A percentile compares a stretch with the other conserved stretches of the same genome.
These are phyloP conservation scores for Aureobasidium melanogenum DNA, from an alignment of 2,329 filamentous ascomycete genomes.

Conservation along the genomic window DNA sequence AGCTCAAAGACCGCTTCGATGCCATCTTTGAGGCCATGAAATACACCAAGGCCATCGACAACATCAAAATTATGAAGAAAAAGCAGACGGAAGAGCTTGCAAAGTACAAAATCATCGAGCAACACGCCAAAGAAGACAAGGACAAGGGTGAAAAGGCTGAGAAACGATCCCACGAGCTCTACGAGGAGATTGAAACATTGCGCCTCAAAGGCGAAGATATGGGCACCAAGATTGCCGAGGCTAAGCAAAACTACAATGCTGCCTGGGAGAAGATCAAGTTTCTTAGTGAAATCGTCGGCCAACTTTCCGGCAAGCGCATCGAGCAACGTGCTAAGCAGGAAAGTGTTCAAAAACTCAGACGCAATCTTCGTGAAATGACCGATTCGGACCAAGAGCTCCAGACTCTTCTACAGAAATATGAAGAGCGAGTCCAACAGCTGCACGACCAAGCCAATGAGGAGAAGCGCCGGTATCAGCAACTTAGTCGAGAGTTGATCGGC, in stretches of 20 bases:
- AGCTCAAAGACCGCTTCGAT: conserved; percentile 88
- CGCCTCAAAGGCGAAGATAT: conserved; percentile 19
- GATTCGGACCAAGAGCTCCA: conserved; percentile 72
- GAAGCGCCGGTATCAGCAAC: conserved; percentile 54
- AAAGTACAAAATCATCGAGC: conserved; percentile 64
- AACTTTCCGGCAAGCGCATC: conserved; percentile 67
- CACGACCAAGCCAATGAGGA: conserved; percentile 55
- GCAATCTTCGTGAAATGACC: conserved; percentile 65
- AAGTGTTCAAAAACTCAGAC: conserved; percentile 60
- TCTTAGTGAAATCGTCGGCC: conserved; percentile 64
- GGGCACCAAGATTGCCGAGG: conserved; percentile 26
- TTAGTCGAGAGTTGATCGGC: conserved; percentile 45
- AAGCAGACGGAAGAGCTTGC: conserved; percentile 68
- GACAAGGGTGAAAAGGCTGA: conserved; percentile 68
- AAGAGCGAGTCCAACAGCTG: conserved; percentile 56
- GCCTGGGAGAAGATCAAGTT: conserved; percentile 65
- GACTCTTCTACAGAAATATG: conserved; percentile 65
- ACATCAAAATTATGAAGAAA: conserved; percentile 80
- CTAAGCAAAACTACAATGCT: conserved; percentile 46
- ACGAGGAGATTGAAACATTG: conserved; percentile 32
- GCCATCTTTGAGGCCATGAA: conserved; percentile 96
- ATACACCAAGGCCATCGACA: conserved; percentile 95
- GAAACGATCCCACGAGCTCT: conserved; percentile 55
- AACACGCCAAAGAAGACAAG: conserved; percentile 73
- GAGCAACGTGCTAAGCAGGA: conserved; percentile 62